These are phyloP conservation scores for Colletotrichum endophyticum DNA, from an alignment of 2,329 filamentous ascomycete species.

Conservation along the genomic window DNA sequence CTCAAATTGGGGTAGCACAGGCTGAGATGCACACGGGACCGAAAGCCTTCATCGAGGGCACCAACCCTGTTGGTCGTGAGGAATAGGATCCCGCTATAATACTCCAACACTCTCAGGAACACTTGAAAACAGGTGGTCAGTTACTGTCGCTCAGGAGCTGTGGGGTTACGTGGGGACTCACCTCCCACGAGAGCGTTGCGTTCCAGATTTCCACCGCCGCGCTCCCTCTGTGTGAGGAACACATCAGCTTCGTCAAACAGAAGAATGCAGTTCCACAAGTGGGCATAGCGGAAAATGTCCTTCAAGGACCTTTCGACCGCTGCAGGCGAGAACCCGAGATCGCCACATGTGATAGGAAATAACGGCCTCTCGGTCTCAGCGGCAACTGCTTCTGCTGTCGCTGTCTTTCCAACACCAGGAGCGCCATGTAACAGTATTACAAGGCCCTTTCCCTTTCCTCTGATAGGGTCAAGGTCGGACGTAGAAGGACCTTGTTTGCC, in stretches of 20 bases:
- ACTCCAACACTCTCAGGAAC: conserved; percentile 45
- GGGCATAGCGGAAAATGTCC: conserved; percentile 26
- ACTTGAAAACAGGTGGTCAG: conserved; percentile 21
- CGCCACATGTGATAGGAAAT: conserved; percentile 30
- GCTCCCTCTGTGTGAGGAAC: conserved; percentile 27
- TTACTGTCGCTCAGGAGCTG: rapidly evolving
- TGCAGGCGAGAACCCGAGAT: conserved; percentile 26
- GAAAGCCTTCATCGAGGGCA: conserved; percentile 49
- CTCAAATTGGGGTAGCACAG: conserved; percentile 36
- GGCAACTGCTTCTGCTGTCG: conserved; percentile 23
- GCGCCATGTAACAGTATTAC: conserved; percentile 6
- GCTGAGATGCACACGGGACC: conserved; percentile 41
- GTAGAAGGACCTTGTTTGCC: not conserved
- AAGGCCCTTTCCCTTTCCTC: not conserved
- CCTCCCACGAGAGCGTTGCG: conserved; percentile 29
- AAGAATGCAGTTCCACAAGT: conserved; percentile 29
- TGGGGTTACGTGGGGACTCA: too few relatives aligned
- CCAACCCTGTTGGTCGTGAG: conserved; percentile 52
- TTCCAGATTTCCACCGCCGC: not conserved
- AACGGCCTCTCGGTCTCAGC: conserved; percentile 26
- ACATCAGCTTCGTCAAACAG: conserved; percentile 33
- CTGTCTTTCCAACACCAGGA: not conserved
- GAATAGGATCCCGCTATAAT: conserved; percentile 46
- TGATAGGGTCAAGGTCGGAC: not conserved
- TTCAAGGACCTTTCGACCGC: conserved; percentile 25